A percentile compares a stretch with the other conserved stretches of the same genome.
Conservation (phyloP, 129 eudicot species). For the Flaveria linearis region DNA sequence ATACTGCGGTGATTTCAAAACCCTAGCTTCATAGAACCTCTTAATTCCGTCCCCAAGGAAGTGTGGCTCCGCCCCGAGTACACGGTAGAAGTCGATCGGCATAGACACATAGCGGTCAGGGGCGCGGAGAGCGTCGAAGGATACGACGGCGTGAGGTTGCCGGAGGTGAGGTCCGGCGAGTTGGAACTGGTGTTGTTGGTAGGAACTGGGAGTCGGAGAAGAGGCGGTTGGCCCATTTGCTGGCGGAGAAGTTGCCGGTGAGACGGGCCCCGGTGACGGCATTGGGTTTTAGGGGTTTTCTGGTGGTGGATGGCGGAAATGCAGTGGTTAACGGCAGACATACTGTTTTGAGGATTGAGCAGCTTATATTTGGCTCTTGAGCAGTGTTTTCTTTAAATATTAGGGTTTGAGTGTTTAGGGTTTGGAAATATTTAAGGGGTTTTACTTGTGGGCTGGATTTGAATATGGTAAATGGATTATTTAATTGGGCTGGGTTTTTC, state of each 20-base stretch:
- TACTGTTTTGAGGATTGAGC: constrained; percentile 26
- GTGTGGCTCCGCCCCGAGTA: constrained; percentile 78
- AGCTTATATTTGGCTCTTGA: constrained; percentile 73
- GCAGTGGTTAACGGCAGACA: constrained; percentile 39
- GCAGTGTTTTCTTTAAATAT: constrained; percentile 68
- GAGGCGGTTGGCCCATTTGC: constrained; percentile 97
- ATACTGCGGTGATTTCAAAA: constrained; percentile 77
- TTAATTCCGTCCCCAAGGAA: constrained; percentile 81
- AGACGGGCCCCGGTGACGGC: constrained; percentile 52
- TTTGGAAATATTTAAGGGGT: too few species aligned
- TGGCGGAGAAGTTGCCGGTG: constrained; percentile 54
- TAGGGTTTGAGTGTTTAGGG: constrained; percentile 37
- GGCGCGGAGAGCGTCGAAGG: constrained; percentile 44
- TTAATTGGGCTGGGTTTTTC: too few species aligned
- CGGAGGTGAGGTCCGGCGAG: constrained; percentile 4
- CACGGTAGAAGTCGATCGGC: constrained; percentile 75
- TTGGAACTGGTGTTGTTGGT: constrained; percentile 52
- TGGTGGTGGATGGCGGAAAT: constrained; percentile 40
- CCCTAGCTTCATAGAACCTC: constrained; percentile 76
- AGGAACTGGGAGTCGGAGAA: constrained; percentile 90
- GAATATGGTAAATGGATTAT: too few species aligned
- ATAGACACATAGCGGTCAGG: constrained; percentile 71
- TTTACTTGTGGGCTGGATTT: too few species aligned
- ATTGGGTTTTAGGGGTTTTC: constrained; percentile 36
- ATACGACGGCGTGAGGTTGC: constrained; percentile 40